Conservation (phyloP, 306 rosid genomes). For the Hippophae gyantsensis region DNA sequence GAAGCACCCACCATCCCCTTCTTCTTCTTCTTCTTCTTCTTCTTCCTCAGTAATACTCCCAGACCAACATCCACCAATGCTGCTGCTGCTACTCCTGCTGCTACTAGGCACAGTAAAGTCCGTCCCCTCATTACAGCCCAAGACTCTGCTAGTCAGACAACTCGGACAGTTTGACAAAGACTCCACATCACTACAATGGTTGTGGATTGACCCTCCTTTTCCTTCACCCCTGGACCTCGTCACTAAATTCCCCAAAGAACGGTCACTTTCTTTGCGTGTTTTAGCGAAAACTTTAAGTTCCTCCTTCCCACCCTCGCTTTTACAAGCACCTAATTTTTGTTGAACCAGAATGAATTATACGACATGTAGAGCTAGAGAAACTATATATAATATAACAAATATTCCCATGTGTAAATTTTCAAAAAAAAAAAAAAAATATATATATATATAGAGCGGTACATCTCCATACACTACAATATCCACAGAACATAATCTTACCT, state of each 20-base stretch:
- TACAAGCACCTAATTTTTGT: conserved; percentile 46
- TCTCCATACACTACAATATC: too few relatives aligned
- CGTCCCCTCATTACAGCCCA: conserved; percentile 58
- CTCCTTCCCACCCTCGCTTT: conserved; percentile 55
- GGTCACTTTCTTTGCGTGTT: conserved; percentile 24
- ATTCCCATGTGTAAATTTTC: not conserved
- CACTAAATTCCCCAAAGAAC: conserved; percentile 42
- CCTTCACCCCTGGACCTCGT: conserved; percentile 37
- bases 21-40: conserved; percentile 50
- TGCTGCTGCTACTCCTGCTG: conserved; percentile 51
- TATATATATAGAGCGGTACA: not conserved
- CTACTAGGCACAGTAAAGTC: conserved; percentile 59
- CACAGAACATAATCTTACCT: conserved; percentile 38
- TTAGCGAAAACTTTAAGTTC: conserved; percentile 29
- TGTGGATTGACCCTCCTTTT: conserved; percentile 37
- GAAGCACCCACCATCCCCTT: conserved; percentile 69
- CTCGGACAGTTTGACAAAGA: conserved; percentile 51
- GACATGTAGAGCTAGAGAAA: conserved; percentile 1
- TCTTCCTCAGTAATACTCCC: conserved; percentile 76
- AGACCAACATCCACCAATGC: conserved; percentile 74
- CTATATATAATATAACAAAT: not conserved
- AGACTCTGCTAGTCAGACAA: conserved; percentile 40
- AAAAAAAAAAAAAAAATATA: not conserved
- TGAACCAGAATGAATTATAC: conserved; percentile 19
- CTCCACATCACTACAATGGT: conserved; percentile 51